Conservation (phyloP, 768 basidiomycete species). For the Rhizopogon vesiculosus region DNA sequence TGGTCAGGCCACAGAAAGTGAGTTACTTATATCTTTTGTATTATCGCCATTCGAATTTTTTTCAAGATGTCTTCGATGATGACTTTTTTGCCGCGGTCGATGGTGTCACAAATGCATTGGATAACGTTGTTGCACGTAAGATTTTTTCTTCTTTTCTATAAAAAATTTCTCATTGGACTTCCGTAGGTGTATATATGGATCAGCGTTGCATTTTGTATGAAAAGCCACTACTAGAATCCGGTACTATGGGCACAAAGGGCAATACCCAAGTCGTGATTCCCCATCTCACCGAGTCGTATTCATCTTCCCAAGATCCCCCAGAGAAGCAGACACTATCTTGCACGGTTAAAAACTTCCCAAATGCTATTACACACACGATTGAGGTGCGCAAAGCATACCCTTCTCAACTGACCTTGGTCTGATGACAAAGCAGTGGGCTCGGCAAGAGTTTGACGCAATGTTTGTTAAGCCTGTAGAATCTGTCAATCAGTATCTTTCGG, state of each 20-base stretch:
- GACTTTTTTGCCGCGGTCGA: constrained; percentile 85
- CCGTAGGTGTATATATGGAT: constrained; percentile 94
- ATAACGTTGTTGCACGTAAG: constrained; percentile 94
- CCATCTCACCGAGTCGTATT: constrained; percentile 92
- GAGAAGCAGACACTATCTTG: constrained; percentile 97
- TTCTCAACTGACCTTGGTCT: background rate
- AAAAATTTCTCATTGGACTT: constrained; percentile 1
- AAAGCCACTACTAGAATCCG: constrained; percentile 95
- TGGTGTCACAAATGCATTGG: constrained; percentile 95
- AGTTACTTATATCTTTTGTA: constrained; percentile 23
- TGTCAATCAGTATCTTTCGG: constrained; percentile 94
- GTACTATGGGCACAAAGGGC: constrained; percentile 97
- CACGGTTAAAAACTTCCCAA: constrained; percentile 98
- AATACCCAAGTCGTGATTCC: constrained; percentile 96
- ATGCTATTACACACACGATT: constrained; percentile 96
- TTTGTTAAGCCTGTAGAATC: constrained; percentile 94
- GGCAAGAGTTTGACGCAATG: constrained; percentile 85
- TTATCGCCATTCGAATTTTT: constrained; percentile 8
- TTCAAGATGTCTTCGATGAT: constrained; percentile 78
- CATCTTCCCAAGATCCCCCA: constrained; percentile 97
- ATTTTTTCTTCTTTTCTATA: constrained; percentile 8
- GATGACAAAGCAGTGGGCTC: constrained; percentile 67
- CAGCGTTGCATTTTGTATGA: constrained; percentile 95
- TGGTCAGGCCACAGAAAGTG: constrained; percentile 89
- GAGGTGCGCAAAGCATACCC: constrained; percentile 49